phyloP scores from a whole-genome alignment of 495 filamentous ascomycete species.

The Penicillium dipodomyicola region DNA sequence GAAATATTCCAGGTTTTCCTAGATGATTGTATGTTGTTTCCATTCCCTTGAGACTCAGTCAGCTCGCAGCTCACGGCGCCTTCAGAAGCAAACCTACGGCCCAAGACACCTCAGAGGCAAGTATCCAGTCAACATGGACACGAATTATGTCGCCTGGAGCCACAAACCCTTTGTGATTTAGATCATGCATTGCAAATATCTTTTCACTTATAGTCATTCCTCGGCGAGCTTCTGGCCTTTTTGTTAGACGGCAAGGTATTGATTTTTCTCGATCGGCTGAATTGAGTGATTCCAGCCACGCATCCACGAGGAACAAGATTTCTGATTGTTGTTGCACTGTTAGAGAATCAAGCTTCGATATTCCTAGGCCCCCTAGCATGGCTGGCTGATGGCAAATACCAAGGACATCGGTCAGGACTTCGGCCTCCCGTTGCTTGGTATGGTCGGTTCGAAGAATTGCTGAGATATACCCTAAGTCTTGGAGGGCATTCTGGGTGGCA shows the following conservation, averaged over 20 bases:
- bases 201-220: conserved; percentile 45
- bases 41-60: conserved; percentile 32
- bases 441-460: background rate
- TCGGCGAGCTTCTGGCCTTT: conserved; percentile 26
- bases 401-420: conserved; percentile 15
- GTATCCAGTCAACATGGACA: conserved; percentile 43
- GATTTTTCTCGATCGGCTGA: conserved; percentile 29
- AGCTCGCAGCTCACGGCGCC: background rate
- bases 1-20: conserved; percentile 39
- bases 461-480: background rate
- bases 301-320: conserved; percentile 28
- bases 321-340: conserved; percentile 16
- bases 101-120: conserved; percentile 43
- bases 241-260: conserved; percentile 7
- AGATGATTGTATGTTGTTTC: conserved; percentile 34
- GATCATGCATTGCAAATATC: conserved; percentile 42
- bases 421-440: conserved; percentile 10
- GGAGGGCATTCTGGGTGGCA: background rate
- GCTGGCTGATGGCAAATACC: conserved; percentile 16
- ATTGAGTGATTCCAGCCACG: conserved; percentile 42
- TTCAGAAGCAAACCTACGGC: conserved; percentile 14
- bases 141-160: conserved; percentile 39
- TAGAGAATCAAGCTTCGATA: background rate
- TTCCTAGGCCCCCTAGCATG: conserved; percentile 22
- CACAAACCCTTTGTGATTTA: conserved; percentile 31